phyloP scores from a whole-genome alignment of 495 filamentous ascomycete genomes.

The Neurospora pannonica region DNA sequence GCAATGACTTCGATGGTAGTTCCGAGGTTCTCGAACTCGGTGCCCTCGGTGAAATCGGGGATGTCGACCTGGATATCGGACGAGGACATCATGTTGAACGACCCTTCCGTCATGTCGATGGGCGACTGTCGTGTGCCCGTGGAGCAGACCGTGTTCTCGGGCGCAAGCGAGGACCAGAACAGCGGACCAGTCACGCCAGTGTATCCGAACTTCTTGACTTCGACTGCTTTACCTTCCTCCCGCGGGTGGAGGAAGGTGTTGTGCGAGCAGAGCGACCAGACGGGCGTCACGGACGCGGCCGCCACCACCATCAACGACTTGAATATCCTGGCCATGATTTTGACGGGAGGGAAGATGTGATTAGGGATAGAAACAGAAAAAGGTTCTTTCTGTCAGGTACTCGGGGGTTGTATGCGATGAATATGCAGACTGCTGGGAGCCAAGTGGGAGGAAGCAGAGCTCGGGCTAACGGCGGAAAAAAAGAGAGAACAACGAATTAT shows the following conservation, averaged over 20 bases:
- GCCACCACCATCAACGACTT: neutral
- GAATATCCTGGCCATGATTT: neutral
- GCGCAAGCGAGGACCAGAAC: constrained; percentile 45
- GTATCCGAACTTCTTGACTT: constrained; percentile 39
- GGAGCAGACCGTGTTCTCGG: constrained; percentile 40
- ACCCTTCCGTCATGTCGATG: constrained; percentile 41
- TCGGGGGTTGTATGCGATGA: neutral
- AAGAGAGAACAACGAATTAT: neutral
- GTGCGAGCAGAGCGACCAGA: constrained; percentile 19
- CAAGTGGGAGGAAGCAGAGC: neutral
- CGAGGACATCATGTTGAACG: constrained; percentile 32
- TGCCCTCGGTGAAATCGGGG: constrained; percentile 26
- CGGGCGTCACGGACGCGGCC: constrained; percentile 18
- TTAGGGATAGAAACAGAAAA: neutral
- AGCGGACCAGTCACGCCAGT: constrained; percentile 41
- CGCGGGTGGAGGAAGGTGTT: constrained; percentile 26
- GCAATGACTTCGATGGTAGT: constrained; percentile 48
- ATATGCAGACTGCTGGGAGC: neutral
- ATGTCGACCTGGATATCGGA: constrained; percentile 24
- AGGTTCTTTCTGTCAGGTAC: neutral
- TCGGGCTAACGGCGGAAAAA: neutral
- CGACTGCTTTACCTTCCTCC: constrained; percentile 22
- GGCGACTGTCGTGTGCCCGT: constrained; percentile 52
- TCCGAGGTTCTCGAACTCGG: constrained; percentile 50
- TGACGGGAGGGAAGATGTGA: neutral